Conservation (phyloP, 106 monocot genomes). For the Apostasia ramifera region DNA sequence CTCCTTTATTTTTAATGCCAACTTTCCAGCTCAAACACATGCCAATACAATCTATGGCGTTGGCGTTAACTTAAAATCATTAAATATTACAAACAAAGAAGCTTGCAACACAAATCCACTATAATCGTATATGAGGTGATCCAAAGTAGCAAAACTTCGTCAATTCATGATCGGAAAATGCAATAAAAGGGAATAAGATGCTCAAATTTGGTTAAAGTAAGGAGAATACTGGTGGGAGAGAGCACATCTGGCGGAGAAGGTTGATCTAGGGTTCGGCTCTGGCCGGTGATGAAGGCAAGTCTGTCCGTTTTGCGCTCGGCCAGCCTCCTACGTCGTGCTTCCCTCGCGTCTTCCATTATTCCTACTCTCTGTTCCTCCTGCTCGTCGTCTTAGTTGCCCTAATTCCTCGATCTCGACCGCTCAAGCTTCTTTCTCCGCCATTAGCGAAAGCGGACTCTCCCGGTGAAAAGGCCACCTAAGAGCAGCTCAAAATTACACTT, state of each 20-base stretch:
- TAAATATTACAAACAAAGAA: background rate
- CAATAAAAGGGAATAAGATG: background rate
- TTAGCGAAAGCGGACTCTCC: no score
- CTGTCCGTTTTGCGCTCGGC: slow-evolving; percentile 54
- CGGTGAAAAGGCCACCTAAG: no score
- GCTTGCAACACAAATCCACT: background rate
- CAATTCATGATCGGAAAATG: background rate
- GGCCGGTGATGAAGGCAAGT: slow-evolving; percentile 64
- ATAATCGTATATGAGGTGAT: background rate
- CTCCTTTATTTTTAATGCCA: no score
- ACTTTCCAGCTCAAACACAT: no score
- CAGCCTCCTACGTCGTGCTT: slow-evolving; percentile 53
- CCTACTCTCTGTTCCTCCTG: background rate
- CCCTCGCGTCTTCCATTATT: slow-evolving; percentile 36
- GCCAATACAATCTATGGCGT: no score
- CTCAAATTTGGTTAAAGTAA: background rate
- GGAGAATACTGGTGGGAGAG: background rate
- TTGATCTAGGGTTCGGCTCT: slow-evolving; percentile 17
- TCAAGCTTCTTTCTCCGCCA: no score
- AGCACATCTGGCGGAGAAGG: slow-evolving; percentile 2
- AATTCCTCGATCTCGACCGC: no score
- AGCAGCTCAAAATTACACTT: no score
- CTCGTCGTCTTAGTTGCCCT: background rate
- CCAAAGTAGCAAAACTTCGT: background rate
- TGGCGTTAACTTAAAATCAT: no score